Evolutionary conservation across 345 rosid genomes (phyloP), one percentile per base, ranked within the genome.

Genomic region (Eucalyptus polybractea): DNA sequence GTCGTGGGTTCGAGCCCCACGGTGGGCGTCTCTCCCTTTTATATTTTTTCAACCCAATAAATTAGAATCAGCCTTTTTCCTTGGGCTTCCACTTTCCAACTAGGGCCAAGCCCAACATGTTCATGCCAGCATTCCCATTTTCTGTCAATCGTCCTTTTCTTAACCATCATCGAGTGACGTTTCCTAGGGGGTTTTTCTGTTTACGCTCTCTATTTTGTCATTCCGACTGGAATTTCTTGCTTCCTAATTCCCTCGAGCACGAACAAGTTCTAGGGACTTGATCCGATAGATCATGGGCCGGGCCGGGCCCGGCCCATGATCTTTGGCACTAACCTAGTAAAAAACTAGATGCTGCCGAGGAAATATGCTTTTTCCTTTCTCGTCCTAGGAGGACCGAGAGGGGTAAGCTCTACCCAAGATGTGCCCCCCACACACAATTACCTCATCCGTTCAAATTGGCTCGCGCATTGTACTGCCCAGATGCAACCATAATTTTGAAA

Each of bases 1-100:
- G 92, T 89, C 88, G 91, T 90, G 92, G 89, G 89, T 90, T 86
- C 80, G 90, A 91, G 88, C 89, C 94, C 92, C 90, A 89, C 89
- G 90, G 91, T 91, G 91, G 92, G 90, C 91, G 89, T 5, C 83
- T 10, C 29, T 37, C 29, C 17, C 40, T n/a, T n/a, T 65, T 4
- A 7, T 1, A 19, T 8, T 53, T 17, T 53, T 53, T 7, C 72
- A 2, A 62, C 72, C 72, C 72, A 7, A 62, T 62, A 3, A 4
- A 62, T 11, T 6, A 3, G 22, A 67, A 5, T 72, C 81, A 19
- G 12, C 81, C 44, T 40, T 76, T 21, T 37, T 65, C 12, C 27
- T 76, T 76, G 83, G 47, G 83, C 83, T 76, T 21, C 47, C 83
- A 7, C 83, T 76, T 76, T 21, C 13, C 47, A 37, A 40, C 2